Evolutionary conservation across 148 eudicot species (phyloP).

Genomic region (Drosera capensis): DNA sequence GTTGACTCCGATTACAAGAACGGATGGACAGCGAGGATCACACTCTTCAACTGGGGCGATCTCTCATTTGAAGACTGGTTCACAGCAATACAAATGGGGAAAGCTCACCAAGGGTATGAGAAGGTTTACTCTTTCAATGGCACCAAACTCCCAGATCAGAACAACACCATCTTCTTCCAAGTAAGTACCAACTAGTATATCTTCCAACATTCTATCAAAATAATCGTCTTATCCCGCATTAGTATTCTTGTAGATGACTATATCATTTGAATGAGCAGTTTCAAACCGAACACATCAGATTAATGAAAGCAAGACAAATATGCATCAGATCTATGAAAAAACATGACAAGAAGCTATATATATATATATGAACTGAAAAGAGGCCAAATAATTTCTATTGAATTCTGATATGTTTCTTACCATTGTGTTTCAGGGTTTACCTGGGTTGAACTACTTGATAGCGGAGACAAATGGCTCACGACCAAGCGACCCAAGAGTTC

Average conservation of each 20-base stretch:
- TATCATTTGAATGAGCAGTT: too few relatives aligned
- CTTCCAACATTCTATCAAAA: too few relatives aligned
- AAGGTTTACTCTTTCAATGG: conserved; percentile 49
- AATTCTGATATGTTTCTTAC: background rate
- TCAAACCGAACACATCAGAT: too few relatives aligned
- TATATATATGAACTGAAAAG: too few relatives aligned
- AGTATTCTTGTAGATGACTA: too few relatives aligned
- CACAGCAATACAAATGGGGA: conserved; percentile 24
- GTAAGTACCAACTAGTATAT: too few relatives aligned
- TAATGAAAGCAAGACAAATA: too few relatives aligned
- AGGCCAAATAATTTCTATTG: conserved; percentile 21
- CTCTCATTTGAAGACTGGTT: conserved; percentile 26
- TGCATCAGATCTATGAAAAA: too few relatives aligned
- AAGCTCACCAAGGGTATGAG: conserved; percentile 23
- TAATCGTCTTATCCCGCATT: too few relatives aligned
- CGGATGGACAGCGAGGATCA: conserved; percentile 43
- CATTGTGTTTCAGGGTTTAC: conserved; percentile 19
- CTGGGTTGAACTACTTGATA: conserved; percentile 30
- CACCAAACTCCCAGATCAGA: conserved; percentile 12
- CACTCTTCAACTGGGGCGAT: conserved; percentile 32
- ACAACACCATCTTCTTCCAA: conserved; percentile 27
- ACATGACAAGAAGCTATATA: background rate
- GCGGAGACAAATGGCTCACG: conserved; percentile 37
- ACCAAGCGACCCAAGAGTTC: conserved; percentile 23
- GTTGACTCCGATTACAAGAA: conserved; percentile 24